phyloP scores from a whole-genome alignment of 192 early-diverging fungal species.

The Phycomyces nitens region DNA sequence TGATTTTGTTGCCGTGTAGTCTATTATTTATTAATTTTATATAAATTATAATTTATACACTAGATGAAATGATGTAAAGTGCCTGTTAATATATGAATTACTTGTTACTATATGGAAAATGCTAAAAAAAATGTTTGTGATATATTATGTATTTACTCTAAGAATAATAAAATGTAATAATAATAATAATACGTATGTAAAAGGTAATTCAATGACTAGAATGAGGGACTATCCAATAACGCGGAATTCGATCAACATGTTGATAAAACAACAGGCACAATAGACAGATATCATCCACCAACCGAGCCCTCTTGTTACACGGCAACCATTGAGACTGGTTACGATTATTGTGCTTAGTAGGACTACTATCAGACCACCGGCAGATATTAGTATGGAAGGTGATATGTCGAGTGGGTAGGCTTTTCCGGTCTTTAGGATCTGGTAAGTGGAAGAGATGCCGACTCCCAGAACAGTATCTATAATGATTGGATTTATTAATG shows the following conservation, averaged over 20 bases:
- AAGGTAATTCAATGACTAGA: too few relatives aligned
- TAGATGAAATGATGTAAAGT: too few relatives aligned
- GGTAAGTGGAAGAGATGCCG: slow-evolving; percentile 66
- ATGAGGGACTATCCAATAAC: slow-evolving; percentile 1
- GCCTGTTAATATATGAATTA: too few relatives aligned
- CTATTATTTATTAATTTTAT: too few relatives aligned
- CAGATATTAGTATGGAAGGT: slow-evolving; percentile 65
- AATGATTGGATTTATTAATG: not conserved
- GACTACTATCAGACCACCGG: slow-evolving; percentile 58
- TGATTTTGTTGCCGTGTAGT: too few relatives aligned
- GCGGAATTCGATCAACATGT: slow-evolving; percentile 53
- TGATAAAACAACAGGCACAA: slow-evolving; percentile 49
- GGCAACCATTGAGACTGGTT: slow-evolving; percentile 57
- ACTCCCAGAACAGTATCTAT: slow-evolving; percentile 78
- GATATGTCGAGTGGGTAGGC: slow-evolving; percentile 54
- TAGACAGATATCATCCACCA: slow-evolving; percentile 57
- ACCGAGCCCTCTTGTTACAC: slow-evolving; percentile 55
- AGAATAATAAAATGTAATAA: too few relatives aligned
- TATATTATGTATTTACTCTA: too few relatives aligned
- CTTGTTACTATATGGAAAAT: too few relatives aligned
- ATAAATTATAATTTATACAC: too few relatives aligned
- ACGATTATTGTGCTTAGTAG: slow-evolving; percentile 52
- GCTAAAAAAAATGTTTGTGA: too few relatives aligned
- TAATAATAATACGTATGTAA: too few relatives aligned
- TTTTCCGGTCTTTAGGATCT: slow-evolving; percentile 44